Evolutionary conservation across 2,329 filamentous ascomycete species (phyloP).

Genomic region (Fusarium sarcochroum): DNA sequence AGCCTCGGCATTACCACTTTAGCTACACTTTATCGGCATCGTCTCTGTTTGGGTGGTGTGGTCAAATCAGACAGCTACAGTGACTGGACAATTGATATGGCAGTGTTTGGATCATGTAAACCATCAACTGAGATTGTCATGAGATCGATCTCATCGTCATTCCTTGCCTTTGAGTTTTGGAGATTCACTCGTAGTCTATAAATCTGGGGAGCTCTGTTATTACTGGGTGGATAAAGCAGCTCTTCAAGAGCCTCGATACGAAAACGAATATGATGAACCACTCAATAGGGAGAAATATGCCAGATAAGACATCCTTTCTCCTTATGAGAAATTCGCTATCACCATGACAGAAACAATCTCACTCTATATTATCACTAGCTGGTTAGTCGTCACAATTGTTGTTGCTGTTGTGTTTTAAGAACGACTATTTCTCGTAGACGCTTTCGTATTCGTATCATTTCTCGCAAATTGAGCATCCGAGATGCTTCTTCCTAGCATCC

Average conservation of each 20-base stretch:
- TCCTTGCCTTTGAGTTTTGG: background rate
- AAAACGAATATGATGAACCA: constrained; percentile 8
- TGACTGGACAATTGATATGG: background rate
- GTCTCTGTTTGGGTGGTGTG: no score
- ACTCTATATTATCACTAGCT: background rate
- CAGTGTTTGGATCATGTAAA: background rate
- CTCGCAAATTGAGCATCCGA: constrained; percentile 37
- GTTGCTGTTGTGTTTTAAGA: background rate
- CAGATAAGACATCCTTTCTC: background rate
- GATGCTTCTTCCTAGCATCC: constrained; percentile 30
- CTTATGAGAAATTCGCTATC: background rate
- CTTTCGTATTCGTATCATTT: constrained; percentile 53
- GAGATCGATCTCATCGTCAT: background rate
- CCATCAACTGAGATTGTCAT: background rate
- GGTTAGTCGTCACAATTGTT: background rate
- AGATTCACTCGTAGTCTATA: background rate
- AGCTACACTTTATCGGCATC: no score
- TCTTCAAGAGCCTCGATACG: background rate
- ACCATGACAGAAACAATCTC: background rate
- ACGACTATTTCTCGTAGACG: constrained; percentile 38
- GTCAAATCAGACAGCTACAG: background rate
- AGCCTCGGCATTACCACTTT: constrained; percentile 5
- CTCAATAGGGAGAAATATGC: background rate
- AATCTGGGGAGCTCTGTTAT: constrained; percentile 1
- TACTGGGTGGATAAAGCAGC: background rate